These are phyloP conservation scores for Trapa bicornis DNA, from an alignment of 345 rosid species.

Conservation along the genomic window DNA sequence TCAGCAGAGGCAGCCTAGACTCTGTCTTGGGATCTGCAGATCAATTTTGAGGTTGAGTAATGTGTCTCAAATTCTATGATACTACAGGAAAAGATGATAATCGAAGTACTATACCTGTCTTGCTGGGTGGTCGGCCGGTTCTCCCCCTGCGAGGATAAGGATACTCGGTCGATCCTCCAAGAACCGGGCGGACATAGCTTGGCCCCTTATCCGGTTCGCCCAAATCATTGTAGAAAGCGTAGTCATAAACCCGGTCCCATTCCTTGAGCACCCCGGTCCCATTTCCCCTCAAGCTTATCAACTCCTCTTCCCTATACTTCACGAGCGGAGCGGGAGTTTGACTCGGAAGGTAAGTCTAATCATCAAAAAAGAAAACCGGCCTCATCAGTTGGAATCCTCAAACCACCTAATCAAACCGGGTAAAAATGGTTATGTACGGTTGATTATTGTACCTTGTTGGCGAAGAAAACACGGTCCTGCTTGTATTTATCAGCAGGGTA, in stretches of 20 bases:
- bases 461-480: slow-evolving; percentile 28
- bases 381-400: neutral
- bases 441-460: slow-evolving; percentile 22
- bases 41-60: too few relatives aligned
- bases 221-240: slow-evolving; percentile 33
- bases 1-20: slow-evolving; percentile 20
- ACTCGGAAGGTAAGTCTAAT: slow-evolving; percentile 22
- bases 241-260: slow-evolving; percentile 38
- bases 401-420: neutral
- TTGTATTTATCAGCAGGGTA: slow-evolving; percentile 22
- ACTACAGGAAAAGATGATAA: neutral
- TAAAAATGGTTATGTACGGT: neutral
- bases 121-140: slow-evolving; percentile 25
- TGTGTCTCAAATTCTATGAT: neutral
- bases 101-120: slow-evolving; percentile 16
- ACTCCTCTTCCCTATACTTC: slow-evolving; percentile 30
- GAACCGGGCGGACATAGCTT: slow-evolving; percentile 24
- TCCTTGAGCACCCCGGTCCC: slow-evolving; percentile 26
- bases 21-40: slow-evolving; percentile 22
- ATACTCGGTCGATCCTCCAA: slow-evolving; percentile 29
- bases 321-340: slow-evolving; percentile 25
- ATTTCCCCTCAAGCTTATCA: slow-evolving; percentile 26
- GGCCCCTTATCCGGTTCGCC: slow-evolving; percentile 29
- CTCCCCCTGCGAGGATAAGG: slow-evolving; percentile 44
- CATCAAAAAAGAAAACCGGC: neutral